Base-by-base conservation (phyloP, 768 basidiomycete genomes). In the Trametes villosa region DNA sequence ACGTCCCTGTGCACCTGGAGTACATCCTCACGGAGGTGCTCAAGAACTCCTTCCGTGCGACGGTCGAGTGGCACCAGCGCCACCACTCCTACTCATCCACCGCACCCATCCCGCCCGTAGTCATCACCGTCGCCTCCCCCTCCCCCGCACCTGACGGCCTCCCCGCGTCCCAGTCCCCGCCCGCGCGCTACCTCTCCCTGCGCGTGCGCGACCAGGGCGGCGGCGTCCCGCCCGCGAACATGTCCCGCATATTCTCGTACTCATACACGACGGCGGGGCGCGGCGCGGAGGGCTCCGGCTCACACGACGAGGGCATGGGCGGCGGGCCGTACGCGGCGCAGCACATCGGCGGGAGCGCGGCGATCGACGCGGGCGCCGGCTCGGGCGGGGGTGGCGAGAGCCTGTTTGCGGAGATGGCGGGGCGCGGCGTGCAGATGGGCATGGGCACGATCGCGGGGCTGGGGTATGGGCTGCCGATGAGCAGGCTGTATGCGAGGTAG, bases 31-130 rank as follows among this genome's bases (percentile, higher is more conserved):
- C 94, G 2, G 94, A 96, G 72, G 84, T 96, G 40, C 80, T 96
- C 40, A 96, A 96, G 75, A 96, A 96, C 70, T 84, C 93, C 0
- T 96, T 93, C 75, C 87, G 94, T 31, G 94, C 94, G 9, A 94
- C 91, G 2, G 87, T 93, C 26, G 94, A 96, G 68, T 83, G 85
- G 57, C 85, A 93, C 57, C 73, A 76, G 58, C 82, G 80, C 51
- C 72, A 57, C 56, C 52, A 65, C 40, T 52, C 58, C 5, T 46
- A 57, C 30, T 52, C 66, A 24, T 63, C 65, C 44, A 17, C 72
- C 15, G 65, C 77, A 44, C 38, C 69, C 60, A 67, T 92, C 7
- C 82, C 90, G 0, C 86, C 91, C 2, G 84, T 94, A 11, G 74
- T 79, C 30, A 79, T 93, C 42, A 95, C 93, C 2, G 80, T 94